phyloP scores from a whole-genome alignment of 345 rosid genomes.

The Capsella bursapastoris region DNA sequence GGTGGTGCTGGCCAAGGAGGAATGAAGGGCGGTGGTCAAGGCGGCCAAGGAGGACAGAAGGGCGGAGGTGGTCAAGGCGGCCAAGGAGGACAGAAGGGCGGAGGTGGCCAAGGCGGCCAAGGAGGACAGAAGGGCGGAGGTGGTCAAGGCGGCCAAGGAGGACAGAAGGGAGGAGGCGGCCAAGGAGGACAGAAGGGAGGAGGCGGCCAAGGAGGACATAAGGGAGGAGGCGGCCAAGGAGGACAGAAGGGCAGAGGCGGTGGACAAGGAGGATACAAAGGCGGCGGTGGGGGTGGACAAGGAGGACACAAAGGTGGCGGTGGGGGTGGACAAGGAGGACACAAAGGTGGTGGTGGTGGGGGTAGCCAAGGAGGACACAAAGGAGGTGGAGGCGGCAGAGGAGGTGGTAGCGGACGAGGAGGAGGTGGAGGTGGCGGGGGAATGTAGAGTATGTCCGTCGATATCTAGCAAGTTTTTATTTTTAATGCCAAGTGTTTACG shows the following conservation, averaged over 20 bases:
- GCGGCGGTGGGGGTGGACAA: neutral
- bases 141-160: neutral
- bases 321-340: neutral
- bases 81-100: neutral
- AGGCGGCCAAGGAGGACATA: neutral
- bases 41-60: neutral
- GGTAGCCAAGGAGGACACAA: conserved; percentile 7
- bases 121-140: neutral
- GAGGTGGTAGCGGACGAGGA: neutral
- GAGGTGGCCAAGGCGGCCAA: neutral
- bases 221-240: neutral
- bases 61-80: neutral
- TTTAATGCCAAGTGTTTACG: conserved; percentile 3
- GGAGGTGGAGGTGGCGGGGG: conserved; percentile 18
- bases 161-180: neutral
- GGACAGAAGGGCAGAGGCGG: neutral
- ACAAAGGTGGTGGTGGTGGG: neutral
- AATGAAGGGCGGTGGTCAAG: neutral
- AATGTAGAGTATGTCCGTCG: conserved; percentile 11
- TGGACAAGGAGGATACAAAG: conserved; percentile 5
- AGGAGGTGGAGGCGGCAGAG: conserved; percentile 7
- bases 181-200: neutral
- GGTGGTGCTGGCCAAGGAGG: neutral
- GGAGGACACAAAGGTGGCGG: neutral
- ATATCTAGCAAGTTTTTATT: neutral